Base-by-base conservation (phyloP, 1,284 basidiomycete species). In the Phlebopus sp. region DNA sequence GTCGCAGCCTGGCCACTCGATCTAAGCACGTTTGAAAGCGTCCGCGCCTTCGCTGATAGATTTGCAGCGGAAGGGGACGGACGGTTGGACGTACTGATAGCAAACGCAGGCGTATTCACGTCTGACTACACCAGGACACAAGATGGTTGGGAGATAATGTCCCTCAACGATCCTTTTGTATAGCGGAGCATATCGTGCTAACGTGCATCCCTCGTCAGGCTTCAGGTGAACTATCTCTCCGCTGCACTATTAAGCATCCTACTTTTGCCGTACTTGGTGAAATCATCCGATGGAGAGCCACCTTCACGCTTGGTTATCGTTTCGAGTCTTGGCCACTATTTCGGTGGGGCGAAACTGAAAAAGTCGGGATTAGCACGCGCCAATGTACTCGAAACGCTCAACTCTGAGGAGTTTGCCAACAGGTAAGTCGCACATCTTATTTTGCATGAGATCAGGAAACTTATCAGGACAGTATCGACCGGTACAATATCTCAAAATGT, bases 401-500 rank as follows among this genome's bases (percentile, higher is more conserved):
- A 45, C 38, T 40, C 42, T 7, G 49, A 25, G 1, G 32, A 54
- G 15, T 56, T 56, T 37, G 51, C 46, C 4, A 1, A 38, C n/a
- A 8, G 44, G 58, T 60, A 0, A 5, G 59, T 52, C 21, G n/a
- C 13, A 29, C 10, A 34, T 23, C 36, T 13, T 9, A 7, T 23
- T 14, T 23, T 17, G 30, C 11, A 14, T 2, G 9, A 23, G 15
- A 30, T 3, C 10, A 40, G 19, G 41, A 41, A 8, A 19, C n/a
- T 57, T n/a, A 49, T 48, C n/a, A 27, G 7, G 14, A 19, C n/a
- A 61, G 59, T 15, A 0, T 4, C 2, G 6, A 5, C 27, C 66
- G 68, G 6, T 73, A 71, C 52, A 38, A 46, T 10, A 37, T 61
- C 17, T 58, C 70, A 1, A 72, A 73, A 55, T 42, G 69, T 69